Conservation (phyloP, 2,329 filamentous ascomycete genomes). For the Diaporthe sp. region DNA sequence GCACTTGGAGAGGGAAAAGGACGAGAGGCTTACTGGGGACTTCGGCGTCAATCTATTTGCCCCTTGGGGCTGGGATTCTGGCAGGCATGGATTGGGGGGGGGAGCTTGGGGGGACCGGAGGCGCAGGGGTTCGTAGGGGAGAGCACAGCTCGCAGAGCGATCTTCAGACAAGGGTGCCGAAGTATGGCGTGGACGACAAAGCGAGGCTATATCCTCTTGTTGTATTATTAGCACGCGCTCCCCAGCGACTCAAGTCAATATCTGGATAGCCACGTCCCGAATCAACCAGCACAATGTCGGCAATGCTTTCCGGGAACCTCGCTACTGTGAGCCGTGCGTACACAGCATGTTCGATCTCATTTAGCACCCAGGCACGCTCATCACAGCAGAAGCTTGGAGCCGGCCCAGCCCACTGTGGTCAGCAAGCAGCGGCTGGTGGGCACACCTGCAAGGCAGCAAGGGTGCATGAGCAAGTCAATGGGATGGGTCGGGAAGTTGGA, state of each 20-base stretch:
- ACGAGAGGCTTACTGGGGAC: too few relatives aligned
- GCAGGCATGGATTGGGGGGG: not conserved
- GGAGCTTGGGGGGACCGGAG: not conserved
- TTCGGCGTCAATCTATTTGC: not conserved
- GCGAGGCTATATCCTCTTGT: constrained; percentile 7
- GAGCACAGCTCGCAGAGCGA: constrained; percentile 1
- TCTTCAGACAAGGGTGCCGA: constrained; percentile 6
- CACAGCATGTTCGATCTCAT: not conserved
- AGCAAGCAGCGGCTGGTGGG: constrained; percentile 14
- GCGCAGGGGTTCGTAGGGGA: not conserved
- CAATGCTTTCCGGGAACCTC: not conserved
- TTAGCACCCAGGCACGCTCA: not conserved
- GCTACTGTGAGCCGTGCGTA: not conserved
- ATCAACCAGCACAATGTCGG: not conserved
- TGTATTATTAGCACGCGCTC: not conserved
- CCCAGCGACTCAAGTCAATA: not conserved
- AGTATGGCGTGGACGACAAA: not conserved
- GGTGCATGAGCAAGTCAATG: constrained; percentile 44
- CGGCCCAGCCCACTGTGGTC: not conserved
- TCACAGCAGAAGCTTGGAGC: not conserved
- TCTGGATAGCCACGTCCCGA: not conserved
- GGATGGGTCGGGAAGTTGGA: constrained; percentile 41
- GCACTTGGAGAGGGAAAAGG: not conserved
- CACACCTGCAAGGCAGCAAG: constrained; percentile 39
- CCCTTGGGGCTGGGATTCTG: not conserved